Evolutionary conservation across 495 filamentous ascomycete species (phyloP).

Genomic region (Tuber borchii): DNA sequence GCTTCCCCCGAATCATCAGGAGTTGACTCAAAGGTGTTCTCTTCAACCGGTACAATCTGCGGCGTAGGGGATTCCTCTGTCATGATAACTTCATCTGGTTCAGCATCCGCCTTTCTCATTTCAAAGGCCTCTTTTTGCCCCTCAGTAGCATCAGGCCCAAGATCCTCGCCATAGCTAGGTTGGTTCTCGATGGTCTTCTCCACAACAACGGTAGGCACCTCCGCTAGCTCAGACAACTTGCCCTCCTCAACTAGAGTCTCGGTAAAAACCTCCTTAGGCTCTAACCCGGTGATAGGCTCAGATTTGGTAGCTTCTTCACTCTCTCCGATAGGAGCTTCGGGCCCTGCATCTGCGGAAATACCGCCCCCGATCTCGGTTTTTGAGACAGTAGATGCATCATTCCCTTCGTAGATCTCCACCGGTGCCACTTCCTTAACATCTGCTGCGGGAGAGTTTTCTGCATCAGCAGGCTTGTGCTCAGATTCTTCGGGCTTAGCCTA

Average conservation of each 20-base stretch:
- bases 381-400: neutral
- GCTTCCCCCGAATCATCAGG: neutral
- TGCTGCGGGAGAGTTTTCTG: neutral
- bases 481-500: neutral
- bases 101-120: conserved; percentile 38
- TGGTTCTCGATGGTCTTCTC: conserved; percentile 26
- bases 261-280: neutral
- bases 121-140: conserved; percentile 26
- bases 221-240: neutral
- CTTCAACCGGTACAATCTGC: neutral
- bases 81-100: conserved; percentile 16
- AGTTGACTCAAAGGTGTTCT: neutral
- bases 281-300: neutral
- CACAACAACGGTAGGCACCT: conserved; percentile 12
- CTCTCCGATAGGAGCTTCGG: neutral
- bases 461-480: neutral
- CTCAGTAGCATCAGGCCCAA: conserved; percentile 14
- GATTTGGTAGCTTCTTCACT: neutral
- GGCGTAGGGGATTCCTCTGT: conserved; percentile 7
- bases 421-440: neutral
- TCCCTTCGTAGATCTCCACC: neutral
- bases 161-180: conserved; percentile 22
- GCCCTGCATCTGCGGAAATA: neutral
- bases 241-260: conserved; percentile 10
- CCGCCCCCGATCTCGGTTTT: neutral